Evolutionary conservation across 768 basidiomycete genomes (phyloP).

Genomic region (Sporobolomyces roseus): DNA sequence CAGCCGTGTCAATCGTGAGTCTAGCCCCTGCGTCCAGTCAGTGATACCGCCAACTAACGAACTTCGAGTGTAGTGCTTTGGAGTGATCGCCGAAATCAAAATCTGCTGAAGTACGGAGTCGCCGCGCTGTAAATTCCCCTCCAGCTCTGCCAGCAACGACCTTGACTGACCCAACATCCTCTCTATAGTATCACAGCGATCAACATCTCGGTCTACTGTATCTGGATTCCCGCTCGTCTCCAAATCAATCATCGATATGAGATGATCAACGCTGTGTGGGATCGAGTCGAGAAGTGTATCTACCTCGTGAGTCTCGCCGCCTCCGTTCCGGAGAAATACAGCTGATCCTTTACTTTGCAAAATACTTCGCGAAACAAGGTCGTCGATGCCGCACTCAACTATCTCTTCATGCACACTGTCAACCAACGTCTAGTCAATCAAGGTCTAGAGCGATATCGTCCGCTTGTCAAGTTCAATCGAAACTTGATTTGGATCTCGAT

Average conservation of each 20-base stretch:
- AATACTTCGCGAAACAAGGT: too few relatives aligned
- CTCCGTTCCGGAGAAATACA: too few relatives aligned
- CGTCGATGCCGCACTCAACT: slow-evolving; percentile 19
- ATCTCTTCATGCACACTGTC: slow-evolving; percentile 13
- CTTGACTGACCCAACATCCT: too few relatives aligned
- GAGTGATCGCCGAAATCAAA: neutral
- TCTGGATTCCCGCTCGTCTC: slow-evolving; percentile 21
- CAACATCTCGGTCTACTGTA: slow-evolving; percentile 30
- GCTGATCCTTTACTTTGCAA: too few relatives aligned
- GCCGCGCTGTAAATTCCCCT: neutral
- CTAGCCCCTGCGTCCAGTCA: neutral
- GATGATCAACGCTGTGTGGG: neutral
- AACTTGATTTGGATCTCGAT: slow-evolving; percentile 13
- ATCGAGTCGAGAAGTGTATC: slow-evolving; percentile 3
- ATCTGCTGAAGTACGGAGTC: slow-evolving; percentile 8
- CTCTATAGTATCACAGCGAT: slow-evolving; percentile 3
- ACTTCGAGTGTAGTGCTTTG: neutral
- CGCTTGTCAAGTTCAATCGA: slow-evolving; percentile 13
- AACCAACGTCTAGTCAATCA: slow-evolving; percentile 13
- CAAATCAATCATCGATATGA: slow-evolving; percentile 12
- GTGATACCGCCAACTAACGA: neutral
- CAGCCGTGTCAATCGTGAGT: slow-evolving; percentile 22
- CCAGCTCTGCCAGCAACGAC: too few relatives aligned
- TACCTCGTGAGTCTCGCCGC: too few relatives aligned
- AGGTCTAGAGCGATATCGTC: slow-evolving; percentile 23